Base-by-base conservation (phyloP, 2,329 filamentous ascomycete genomes). In the Trichoderma sp. region DNA sequence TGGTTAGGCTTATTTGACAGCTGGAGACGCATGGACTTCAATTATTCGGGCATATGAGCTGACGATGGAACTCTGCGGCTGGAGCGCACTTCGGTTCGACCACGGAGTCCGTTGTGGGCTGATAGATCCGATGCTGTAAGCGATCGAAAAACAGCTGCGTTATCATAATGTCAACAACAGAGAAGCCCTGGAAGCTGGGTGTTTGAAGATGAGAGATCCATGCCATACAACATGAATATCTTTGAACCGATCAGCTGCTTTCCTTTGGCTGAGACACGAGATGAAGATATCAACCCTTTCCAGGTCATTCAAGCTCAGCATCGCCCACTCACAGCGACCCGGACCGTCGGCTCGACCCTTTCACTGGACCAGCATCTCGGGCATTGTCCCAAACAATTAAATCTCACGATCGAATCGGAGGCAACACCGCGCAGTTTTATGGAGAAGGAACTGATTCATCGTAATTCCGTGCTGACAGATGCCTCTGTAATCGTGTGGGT, bases 401-500 rank as follows among this genome's bases (percentile, higher is more conserved):
- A 33, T 2, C 45, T 1, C 38, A 45, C 33, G 24, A 31, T 45
- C 67, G 67, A 71, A 71, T 62, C 35, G 38, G 18, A 71, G 12
- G 14, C 31, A 4, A 27, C n/a, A 33, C 50, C 45, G 72, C 72
- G 64, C 64, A 18, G 56, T 41, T 71, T 38, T 24, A 60, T 45
- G 63, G 71, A 60, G 63, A 38, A 18, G 1, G 1, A 45, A 0
- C 1, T 27, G 60, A 16, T 41, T 50, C 24, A 60, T 74, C 14
- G 21, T 31, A 45, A 60, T 27, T 18, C 24, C 31, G 24, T 67
- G 71, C 68, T 71, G 60, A 71, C 68, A 63, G 68, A 71, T 50
- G 68, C 24, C 24, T 71, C 38, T 71, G 68, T 71, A 45, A 71
- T 41, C 60, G 27, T 41, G 68, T 62, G 68, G 68, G 63, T 21